A percentile compares a stretch with the other conserved stretches of the same genome.
Evolutionary conservation across 140 eudicot species (phyloP).

Genomic region (Anethum foeniculum): DNA sequence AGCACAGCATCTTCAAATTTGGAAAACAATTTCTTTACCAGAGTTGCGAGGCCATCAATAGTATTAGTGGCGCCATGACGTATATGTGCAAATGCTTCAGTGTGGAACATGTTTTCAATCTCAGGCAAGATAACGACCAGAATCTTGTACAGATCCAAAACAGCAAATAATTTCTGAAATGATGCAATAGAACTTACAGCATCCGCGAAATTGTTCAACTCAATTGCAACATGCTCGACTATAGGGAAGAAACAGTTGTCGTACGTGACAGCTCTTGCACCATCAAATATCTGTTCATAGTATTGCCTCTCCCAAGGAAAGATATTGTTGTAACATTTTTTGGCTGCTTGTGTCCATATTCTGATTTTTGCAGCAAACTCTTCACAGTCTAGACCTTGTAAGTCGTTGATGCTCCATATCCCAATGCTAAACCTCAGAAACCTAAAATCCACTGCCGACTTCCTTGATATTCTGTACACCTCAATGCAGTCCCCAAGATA

Average conservation of each 20-base stretch:
- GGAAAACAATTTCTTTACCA: conserved; percentile 17
- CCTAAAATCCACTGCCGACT: background rate
- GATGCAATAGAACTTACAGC: conserved; percentile 19
- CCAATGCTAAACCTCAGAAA: conserved; percentile 2
- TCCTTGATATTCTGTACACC: conserved; percentile 5
- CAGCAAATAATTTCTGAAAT: conserved; percentile 21
- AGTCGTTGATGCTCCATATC: background rate
- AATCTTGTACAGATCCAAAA: conserved; percentile 23
- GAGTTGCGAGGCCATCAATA: conserved; percentile 14
- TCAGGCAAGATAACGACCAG: conserved; percentile 19
- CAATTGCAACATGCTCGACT: conserved; percentile 25
- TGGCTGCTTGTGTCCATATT: background rate
- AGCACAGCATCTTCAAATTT: conserved; percentile 29
- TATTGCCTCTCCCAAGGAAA: background rate
- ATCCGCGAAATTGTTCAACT: conserved; percentile 20
- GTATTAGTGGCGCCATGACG: conserved; percentile 2
- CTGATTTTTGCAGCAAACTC: background rate
- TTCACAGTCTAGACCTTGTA: background rate
- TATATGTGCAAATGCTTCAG: conserved; percentile 10
- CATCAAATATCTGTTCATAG: conserved; percentile 21
- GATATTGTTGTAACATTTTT: background rate
- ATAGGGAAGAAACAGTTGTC: conserved; percentile 21
- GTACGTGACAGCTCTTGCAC: conserved; percentile 3
- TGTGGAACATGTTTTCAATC: conserved; percentile 14
- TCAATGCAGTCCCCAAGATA: background rate